Conservation (phyloP, 2,329 filamentous ascomycete species). For the Nemania sp. region DNA sequence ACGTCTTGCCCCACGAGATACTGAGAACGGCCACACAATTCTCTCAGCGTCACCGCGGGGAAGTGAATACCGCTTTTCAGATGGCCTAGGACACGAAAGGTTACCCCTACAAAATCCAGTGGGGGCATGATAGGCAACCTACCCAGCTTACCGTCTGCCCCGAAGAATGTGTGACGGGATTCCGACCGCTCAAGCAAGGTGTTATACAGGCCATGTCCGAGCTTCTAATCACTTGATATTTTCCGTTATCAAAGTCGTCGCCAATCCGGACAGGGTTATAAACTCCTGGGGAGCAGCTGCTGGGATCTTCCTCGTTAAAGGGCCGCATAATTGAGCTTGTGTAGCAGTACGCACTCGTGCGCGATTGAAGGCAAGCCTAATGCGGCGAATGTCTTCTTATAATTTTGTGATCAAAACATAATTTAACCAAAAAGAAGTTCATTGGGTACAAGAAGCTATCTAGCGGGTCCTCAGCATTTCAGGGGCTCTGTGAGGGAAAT, state of each 20-base stretch:
- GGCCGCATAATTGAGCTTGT: not conserved
- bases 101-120: not conserved
- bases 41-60: not conserved
- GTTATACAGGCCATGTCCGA: not conserved
- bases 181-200: not conserved
- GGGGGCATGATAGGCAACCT: not conserved
- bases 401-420: constrained; percentile 3
- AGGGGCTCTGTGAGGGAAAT: no score
- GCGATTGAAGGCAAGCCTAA: not conserved
- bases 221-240: not conserved
- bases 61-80: constrained; percentile 3
- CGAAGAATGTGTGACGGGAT: not conserved
- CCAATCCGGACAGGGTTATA: constrained; percentile 1
- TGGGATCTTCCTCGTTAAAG: not conserved
- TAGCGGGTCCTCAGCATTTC: no score
- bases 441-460: no score
- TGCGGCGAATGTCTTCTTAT: not conserved
- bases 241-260: not conserved
- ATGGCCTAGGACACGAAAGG: not conserved
- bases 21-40: constrained; percentile 1
- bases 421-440: no score
- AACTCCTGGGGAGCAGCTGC: not conserved
- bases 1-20: not conserved
- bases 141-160: not conserved
- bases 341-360: not conserved